Conservation (phyloP, 768 basidiomycete species). For the Xerocomus brunneocitrinus region DNA sequence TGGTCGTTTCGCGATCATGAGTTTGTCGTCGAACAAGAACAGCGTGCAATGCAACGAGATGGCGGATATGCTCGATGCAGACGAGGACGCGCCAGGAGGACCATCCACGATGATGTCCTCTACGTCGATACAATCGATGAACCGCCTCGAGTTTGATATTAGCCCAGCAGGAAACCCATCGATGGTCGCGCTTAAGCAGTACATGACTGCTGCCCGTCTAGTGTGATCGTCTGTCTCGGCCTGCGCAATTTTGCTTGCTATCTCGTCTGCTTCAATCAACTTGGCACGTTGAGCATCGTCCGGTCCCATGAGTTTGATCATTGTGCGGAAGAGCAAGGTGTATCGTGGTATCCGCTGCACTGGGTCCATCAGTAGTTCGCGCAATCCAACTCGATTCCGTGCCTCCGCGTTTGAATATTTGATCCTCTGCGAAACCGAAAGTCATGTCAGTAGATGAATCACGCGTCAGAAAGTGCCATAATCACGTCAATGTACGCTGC, state of each 20-base stretch:
- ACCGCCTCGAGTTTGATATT: conserved; percentile 84
- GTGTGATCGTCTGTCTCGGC: conserved; percentile 93
- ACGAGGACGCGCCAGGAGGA: conserved; percentile 37
- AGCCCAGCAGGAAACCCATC: conserved; percentile 88
- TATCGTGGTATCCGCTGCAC: conserved; percentile 95
- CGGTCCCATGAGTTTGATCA: conserved; percentile 84
- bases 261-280: conserved; percentile 78
- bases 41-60: conserved; percentile 76
- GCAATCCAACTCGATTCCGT: conserved; percentile 78
- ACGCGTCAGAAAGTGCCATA: conserved; percentile 11
- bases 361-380: conserved; percentile 93
- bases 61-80: conserved; percentile 36
- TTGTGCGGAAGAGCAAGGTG: conserved; percentile 86
- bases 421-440: conserved; percentile 53
- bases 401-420: conserved; percentile 78
- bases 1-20: conserved; percentile 86
- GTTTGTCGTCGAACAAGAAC: conserved; percentile 91
- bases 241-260: conserved; percentile 85
- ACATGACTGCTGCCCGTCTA: conserved; percentile 82
- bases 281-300: conserved; percentile 74
- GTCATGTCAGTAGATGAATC: conserved; percentile 10
- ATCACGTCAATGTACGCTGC: conserved; percentile 83
- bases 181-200: conserved; percentile 76
- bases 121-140: conserved; percentile 90
- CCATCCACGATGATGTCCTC: conserved; percentile 68